Evolutionary conservation across 495 filamentous ascomycete species (phyloP).

Genomic region (Hyaloscypha bicolor): DNA sequence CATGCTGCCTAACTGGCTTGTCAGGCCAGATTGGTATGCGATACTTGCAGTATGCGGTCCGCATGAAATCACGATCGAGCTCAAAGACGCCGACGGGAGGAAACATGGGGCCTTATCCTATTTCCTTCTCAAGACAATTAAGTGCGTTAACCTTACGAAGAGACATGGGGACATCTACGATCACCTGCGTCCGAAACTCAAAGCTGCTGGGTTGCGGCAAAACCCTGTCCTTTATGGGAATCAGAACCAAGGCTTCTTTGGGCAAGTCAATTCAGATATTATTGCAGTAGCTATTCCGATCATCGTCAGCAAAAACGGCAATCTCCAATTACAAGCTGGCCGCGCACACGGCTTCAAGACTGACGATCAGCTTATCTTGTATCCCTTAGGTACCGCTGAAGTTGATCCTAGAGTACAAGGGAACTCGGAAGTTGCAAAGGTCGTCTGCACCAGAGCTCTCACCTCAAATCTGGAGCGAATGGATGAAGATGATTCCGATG

Average conservation of each 20-base stretch:
- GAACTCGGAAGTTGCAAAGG: no score
- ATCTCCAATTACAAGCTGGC: not conserved
- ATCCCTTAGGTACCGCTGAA: no score
- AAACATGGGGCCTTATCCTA: conserved; percentile 27
- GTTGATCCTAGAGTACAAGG: no score
- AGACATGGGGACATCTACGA: conserved; percentile 16
- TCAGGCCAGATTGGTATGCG: no score
- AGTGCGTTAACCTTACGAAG: not conserved
- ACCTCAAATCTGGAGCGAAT: no score
- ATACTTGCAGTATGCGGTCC: no score
- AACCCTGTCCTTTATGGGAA: conserved; percentile 29
- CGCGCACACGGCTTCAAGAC: not conserved
- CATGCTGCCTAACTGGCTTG: no score
- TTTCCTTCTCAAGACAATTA: conserved; percentile 19
- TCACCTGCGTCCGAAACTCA: conserved; percentile 24
- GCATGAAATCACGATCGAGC: no score
- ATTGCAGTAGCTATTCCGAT: not conserved
- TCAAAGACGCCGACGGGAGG: conserved; percentile 22
- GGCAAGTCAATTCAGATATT: not conserved
- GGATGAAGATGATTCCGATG: no score
- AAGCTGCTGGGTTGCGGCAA: conserved; percentile 12
- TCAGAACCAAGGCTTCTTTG: conserved; percentile 21
- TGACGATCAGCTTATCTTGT: no score
- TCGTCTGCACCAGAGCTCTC: no score
- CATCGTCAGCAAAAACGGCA: not conserved